A percentile compares a stretch with the other conserved stretches of the same genome.
phyloP scores from a whole-genome alignment of 192 early-diverging fungal genomes.

The Gamsiella multidivaricata region DNA sequence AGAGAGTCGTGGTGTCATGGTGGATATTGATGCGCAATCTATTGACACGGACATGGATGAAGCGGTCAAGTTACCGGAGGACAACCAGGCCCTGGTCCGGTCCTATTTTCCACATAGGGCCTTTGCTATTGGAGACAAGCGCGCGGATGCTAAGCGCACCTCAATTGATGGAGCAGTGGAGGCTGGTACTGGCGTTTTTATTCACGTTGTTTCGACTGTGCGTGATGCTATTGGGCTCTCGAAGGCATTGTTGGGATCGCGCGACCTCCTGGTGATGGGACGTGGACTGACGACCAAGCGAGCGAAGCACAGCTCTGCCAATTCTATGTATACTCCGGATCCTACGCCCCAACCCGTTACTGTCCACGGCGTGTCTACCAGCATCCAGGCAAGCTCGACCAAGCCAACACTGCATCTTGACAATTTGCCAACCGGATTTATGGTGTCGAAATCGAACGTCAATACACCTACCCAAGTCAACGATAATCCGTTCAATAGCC shows the following conservation, averaged over 20 bases:
- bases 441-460: background rate
- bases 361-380: conserved; percentile 1
- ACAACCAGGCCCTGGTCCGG: conserved; percentile 25
- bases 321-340: conserved; percentile 7
- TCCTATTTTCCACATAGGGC: conserved; percentile 25
- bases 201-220: conserved; percentile 46
- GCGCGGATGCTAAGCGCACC: conserved; percentile 2
- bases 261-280: conserved; percentile 64
- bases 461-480: conserved; percentile 13
- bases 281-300: conserved; percentile 25
- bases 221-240: conserved; percentile 52
- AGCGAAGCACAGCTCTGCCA: conserved; percentile 5
- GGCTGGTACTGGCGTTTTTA: conserved; percentile 30
- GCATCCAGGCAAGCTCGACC: conserved; percentile 6
- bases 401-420: conserved; percentile 19
- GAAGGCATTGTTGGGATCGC: conserved; percentile 48
- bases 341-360: background rate
- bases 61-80: conserved; percentile 5
- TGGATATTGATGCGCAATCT: conserved; percentile 18
- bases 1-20: background rate
- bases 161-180: conserved; percentile 8
- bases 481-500: conserved; percentile 33
- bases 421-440: conserved; percentile 21
- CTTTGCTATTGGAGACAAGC: conserved; percentile 3
- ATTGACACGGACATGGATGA: conserved; percentile 13